phyloP scores from a whole-genome alignment of 306 rosid genomes.

The Fragaria nilgerrensis region DNA sequence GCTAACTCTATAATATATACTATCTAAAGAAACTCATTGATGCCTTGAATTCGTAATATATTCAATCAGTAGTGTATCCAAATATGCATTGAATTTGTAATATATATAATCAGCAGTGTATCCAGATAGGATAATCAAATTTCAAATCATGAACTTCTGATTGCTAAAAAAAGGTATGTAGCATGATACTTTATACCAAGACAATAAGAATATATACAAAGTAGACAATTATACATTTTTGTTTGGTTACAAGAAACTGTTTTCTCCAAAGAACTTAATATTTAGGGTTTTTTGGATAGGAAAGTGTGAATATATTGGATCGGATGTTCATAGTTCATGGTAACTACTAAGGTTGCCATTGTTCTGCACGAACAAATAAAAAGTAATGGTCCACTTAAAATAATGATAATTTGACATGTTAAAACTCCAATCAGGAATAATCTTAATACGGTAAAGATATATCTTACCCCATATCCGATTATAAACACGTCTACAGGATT shows the following conservation, averaged over 20 bases:
- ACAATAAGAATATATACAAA: neutral
- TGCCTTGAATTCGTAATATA: neutral
- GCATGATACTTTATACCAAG: neutral
- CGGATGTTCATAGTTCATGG: neutral
- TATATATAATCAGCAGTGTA: neutral
- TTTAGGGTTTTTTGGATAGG: neutral
- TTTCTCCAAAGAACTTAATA: neutral
- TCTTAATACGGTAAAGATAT: slow-evolving; percentile 9
- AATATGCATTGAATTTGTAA: neutral
- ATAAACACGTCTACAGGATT: slow-evolving; percentile 80
- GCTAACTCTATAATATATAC: neutral
- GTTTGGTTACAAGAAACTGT: neutral
- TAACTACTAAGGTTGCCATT: neutral
- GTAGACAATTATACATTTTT: neutral
- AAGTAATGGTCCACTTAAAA: slow-evolving; percentile 4
- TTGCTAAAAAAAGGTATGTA: neutral
- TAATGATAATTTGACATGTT: neutral
- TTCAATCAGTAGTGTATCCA: neutral
- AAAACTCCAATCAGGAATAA: neutral
- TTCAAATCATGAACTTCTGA: neutral
- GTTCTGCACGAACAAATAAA: neutral
- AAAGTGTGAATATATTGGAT: neutral
- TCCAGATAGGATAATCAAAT: slow-evolving; percentile 3
- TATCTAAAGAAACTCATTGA: neutral
- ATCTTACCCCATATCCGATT: slow-evolving; percentile 93